Evolutionary conservation across 2,329 filamentous ascomycete genomes (phyloP), one percentile per base, ranked within the genome.

Genomic region (Fusarium verticillioides): DNA sequence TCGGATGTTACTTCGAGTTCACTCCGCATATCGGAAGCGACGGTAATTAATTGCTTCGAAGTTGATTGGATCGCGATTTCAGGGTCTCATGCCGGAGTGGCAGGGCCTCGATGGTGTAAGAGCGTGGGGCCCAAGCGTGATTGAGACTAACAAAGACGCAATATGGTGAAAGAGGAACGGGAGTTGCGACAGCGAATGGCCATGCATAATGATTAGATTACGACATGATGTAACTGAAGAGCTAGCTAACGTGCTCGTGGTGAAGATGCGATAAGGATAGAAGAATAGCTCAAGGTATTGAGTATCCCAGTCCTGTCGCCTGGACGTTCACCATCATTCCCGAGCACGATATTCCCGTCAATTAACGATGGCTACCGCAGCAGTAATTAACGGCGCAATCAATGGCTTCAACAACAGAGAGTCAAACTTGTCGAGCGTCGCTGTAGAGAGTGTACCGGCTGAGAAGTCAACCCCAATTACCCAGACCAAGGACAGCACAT

Each of bases 31-130:
- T 54, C 50, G 50, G 50, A 40, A 40, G 34, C 10, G 13, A 54
- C 19, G 19, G 50, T 18, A 28, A 18, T n/a, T 12, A 5, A 18
- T 30, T n/a, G 19, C 2, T 54, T 40, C 5, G 7, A 19, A 40
- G 19, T 7, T 40, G 19, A 54, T 54, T 40, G 50, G 50, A 16
- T 13, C 1, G 34, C 40, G 34, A 30, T 40, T 30, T 13, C 34
- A 54, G 34, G 50, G 34, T 54, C 23, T 28, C 50, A 54, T 40
- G 13, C 4, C n/a, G 34, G 21, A 18, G 7, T 4, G 34, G 7
- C 67, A 70, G 75, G 75, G 60, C 57, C 12, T 28, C n/a, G 60
- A 77, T 77, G 75, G 75, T 77, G 75, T 67, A 65, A 77, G 72
- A 66, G 59, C 70, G 74, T 73, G 75, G 74, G 74, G 73, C 70